These are phyloP conservation scores for Cladosporium sp. DNA, from an alignment of 2,329 filamentous ascomycete genomes.

Conservation along the genomic window DNA sequence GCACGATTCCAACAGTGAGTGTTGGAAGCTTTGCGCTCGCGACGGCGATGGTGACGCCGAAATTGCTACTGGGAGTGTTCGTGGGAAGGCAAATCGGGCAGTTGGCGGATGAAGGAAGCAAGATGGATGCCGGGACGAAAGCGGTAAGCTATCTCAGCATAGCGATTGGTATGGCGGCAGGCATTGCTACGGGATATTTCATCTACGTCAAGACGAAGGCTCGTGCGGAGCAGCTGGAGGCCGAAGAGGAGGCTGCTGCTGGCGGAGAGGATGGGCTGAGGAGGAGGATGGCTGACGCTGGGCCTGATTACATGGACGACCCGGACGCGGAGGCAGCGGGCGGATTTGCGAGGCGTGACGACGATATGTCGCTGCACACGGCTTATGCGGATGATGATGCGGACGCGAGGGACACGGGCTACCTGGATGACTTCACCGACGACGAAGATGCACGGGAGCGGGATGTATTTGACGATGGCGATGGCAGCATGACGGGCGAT, in stretches of 20 bases:
- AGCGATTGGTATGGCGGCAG: slow-evolving; percentile 61
- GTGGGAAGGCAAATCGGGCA: slow-evolving; percentile 77
- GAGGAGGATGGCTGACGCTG: slow-evolving; percentile 23
- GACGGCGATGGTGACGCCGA: slow-evolving; percentile 75
- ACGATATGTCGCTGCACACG: slow-evolving; percentile 46
- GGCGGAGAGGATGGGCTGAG: slow-evolving; percentile 16
- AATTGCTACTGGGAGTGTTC: slow-evolving; percentile 86
- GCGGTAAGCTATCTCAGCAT: slow-evolving; percentile 81
- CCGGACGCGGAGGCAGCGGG: slow-evolving; percentile 37
- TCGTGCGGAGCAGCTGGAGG: slow-evolving; percentile 44
- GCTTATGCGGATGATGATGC: slow-evolving; percentile 48
- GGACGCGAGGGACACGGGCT: slow-evolving; percentile 18
- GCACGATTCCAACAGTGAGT: slow-evolving; percentile 83
- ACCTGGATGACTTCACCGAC: slow-evolving; percentile 38
- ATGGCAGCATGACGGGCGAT: slow-evolving; percentile 31
- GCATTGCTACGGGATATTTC: slow-evolving; percentile 69
- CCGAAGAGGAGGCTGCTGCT: slow-evolving; percentile 37
- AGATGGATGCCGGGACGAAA: slow-evolving; percentile 74
- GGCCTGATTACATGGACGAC: slow-evolving; percentile 39
- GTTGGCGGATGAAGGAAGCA: slow-evolving; percentile 74
- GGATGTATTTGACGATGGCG: slow-evolving; percentile 41
- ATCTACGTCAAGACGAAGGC: slow-evolving; percentile 64
- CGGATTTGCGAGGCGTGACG: slow-evolving; percentile 42
- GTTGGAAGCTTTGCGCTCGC: slow-evolving; percentile 71
- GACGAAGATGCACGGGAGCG: slow-evolving; percentile 38